A percentile compares a stretch with the other conserved stretches of the same genome.
phyloP scores from a whole-genome alignment of 106 monocot genomes.

The Allium cepa region DNA sequence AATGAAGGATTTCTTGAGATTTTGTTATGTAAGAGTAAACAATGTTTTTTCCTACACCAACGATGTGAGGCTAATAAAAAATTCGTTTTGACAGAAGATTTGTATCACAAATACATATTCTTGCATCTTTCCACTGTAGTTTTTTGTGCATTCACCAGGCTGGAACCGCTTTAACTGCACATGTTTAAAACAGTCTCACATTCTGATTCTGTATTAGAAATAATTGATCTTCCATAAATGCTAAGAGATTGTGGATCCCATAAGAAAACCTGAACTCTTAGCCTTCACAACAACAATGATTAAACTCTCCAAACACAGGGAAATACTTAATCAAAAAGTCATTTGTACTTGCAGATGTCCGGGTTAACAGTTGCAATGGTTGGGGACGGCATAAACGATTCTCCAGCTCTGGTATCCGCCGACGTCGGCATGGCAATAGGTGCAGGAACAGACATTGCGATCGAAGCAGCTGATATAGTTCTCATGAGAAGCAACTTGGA shows the following conservation, averaged over 20 bases:
- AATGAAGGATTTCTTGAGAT: too few relatives aligned
- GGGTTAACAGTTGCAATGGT: conserved; percentile 89
- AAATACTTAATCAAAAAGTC: too few relatives aligned
- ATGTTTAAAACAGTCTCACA: not conserved
- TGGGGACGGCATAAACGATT: conserved; percentile 94
- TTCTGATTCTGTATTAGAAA: too few relatives aligned
- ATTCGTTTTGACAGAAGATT: too few relatives aligned
- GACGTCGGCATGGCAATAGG: conserved; percentile 96
- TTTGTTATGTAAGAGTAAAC: too few relatives aligned
- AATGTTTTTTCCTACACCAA: too few relatives aligned
- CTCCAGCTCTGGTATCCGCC: conserved; percentile 79
- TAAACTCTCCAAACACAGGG: not conserved
- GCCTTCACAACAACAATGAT: not conserved
- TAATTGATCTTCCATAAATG: not conserved
- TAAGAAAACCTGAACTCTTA: not conserved
- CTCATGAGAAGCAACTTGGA: conserved; percentile 97
- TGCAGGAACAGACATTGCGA: conserved; percentile 86
- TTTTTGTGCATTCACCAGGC: too few relatives aligned
- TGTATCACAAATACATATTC: too few relatives aligned
- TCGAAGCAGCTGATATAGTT: conserved; percentile 94
- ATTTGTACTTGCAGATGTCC: conserved; percentile 39
- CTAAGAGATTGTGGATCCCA: not conserved
- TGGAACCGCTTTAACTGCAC: not conserved
- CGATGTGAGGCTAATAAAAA: too few relatives aligned
- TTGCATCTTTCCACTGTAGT: too few relatives aligned